Conservation (phyloP, 805 yeast genomes). For the Barnettozyma sucrosica region DNA sequence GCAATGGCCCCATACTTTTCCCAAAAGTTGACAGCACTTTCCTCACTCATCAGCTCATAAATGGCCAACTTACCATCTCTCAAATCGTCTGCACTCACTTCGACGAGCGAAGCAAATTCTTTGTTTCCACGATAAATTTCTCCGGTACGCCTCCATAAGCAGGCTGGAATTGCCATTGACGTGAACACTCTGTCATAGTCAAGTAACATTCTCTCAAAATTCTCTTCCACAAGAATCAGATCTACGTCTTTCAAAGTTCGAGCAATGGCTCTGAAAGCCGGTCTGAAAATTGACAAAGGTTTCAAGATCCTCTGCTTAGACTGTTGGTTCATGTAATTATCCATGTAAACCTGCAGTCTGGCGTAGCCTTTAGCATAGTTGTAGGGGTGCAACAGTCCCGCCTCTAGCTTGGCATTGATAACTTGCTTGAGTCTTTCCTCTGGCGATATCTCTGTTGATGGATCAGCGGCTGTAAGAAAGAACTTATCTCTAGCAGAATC, state of each 20-base stretch:
- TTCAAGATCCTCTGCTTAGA: constrained; percentile 81
- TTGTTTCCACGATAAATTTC: constrained; percentile 93
- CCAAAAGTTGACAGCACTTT: constrained; percentile 95
- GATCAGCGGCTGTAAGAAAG: constrained; percentile 94
- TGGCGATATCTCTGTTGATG: constrained; percentile 88
- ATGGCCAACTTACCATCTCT: constrained; percentile 90
- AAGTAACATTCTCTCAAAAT: constrained; percentile 85
- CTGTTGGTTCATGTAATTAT: constrained; percentile 78
- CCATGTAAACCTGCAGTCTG: constrained; percentile 85
- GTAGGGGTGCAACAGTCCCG: constrained; percentile 88
- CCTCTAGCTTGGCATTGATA: constrained; percentile 88
- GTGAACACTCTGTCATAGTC: constrained; percentile 95
- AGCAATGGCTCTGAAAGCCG: constrained; percentile 91
- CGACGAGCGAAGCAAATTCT: constrained; percentile 91
- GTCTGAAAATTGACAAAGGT: constrained; percentile 80
- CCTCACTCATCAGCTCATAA: constrained; percentile 91
- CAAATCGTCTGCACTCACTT: constrained; percentile 81
- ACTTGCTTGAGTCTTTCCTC: constrained; percentile 91
- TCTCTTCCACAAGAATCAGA: constrained; percentile 86
- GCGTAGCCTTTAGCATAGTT: constrained; percentile 94
- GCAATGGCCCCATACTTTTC: constrained; percentile 96
- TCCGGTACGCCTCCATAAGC: constrained; percentile 95
- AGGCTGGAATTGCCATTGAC: constrained; percentile 96
- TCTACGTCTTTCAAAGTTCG: constrained; percentile 86
- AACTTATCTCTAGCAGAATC: constrained; percentile 89